A percentile compares a stretch with the other conserved stretches of the same genome.
phyloP scores from a whole-genome alignment of 768 basidiomycete genomes.

The Mycena latifolia region DNA sequence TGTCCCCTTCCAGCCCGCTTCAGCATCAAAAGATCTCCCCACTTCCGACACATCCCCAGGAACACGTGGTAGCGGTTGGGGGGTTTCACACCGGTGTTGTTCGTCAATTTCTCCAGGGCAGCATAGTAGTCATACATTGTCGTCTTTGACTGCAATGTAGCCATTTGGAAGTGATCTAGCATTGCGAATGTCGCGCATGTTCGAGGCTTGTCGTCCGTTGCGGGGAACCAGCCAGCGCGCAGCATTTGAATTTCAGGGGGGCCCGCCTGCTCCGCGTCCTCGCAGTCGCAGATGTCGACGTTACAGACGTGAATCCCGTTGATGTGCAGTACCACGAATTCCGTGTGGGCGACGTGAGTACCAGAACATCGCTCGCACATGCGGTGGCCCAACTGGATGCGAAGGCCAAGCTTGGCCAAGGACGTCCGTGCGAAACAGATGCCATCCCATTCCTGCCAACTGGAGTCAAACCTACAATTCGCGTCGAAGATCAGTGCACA shows the following conservation, averaged over 20 bases:
- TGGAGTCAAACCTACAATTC: too few species aligned
- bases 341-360: too few species aligned
- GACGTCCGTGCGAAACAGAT: too few species aligned
- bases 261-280: background rate
- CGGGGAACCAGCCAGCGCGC: constrained; percentile 5
- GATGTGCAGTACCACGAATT: too few species aligned
- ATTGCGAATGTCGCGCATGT: background rate
- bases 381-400: too few species aligned
- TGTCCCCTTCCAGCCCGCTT: constrained; percentile 16
- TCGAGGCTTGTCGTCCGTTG: constrained; percentile 1
- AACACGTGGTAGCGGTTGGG: constrained; percentile 31
- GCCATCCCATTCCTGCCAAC: too few species aligned
- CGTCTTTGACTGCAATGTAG: background rate
- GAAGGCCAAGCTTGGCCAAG: too few species aligned
- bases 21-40: constrained; percentile 42
- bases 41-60: constrained; percentile 33
- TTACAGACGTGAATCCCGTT: background rate
- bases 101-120: background rate
- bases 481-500: too few species aligned
- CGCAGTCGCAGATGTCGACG: background rate
- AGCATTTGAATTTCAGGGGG: constrained; percentile 8
- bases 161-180: background rate
- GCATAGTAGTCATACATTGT: constrained; percentile 23
- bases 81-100: constrained; percentile 6
- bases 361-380: too few species aligned